phyloP scores from a whole-genome alignment of 805 yeast species.

The Starmerella bombicola region DNA sequence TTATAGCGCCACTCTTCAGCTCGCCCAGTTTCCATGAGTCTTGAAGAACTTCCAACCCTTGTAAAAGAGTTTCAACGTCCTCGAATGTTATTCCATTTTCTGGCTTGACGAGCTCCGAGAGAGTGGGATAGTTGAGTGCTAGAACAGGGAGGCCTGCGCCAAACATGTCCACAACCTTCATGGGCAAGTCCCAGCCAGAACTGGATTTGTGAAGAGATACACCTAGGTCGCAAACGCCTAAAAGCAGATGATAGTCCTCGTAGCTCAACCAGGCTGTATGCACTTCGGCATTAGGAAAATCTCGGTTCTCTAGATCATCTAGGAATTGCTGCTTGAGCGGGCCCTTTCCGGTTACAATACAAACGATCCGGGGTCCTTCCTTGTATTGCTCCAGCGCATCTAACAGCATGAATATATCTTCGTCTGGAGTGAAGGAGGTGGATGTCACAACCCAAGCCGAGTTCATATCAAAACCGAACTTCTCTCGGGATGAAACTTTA shows the following conservation, averaged over 20 bases:
- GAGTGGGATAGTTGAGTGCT: slow-evolving; percentile 62
- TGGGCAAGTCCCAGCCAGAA: slow-evolving; percentile 88
- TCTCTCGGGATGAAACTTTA: slow-evolving; percentile 29
- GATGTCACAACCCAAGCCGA: slow-evolving; percentile 69
- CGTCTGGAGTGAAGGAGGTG: slow-evolving; percentile 94
- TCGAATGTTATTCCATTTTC: slow-evolving; percentile 58
- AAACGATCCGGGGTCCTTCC: slow-evolving; percentile 36
- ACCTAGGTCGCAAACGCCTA: slow-evolving; percentile 74
- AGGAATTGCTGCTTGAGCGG: slow-evolving; percentile 54
- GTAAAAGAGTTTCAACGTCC: slow-evolving; percentile 35
- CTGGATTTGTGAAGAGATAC: slow-evolving; percentile 83
- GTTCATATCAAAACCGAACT: slow-evolving; percentile 35
- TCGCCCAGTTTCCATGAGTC: slow-evolving; percentile 27
- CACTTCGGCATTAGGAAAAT: slow-evolving; percentile 41
- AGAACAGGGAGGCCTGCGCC: slow-evolving; percentile 93
- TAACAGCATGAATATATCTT: slow-evolving; percentile 60
- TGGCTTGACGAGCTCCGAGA: slow-evolving; percentile 61
- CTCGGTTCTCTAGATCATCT: slow-evolving; percentile 34
- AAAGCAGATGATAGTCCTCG: slow-evolving; percentile 65
- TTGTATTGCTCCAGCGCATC: slow-evolving; percentile 42
- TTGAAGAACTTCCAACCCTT: slow-evolving; percentile 30
- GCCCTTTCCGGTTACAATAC: slow-evolving; percentile 95
- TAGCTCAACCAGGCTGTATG: slow-evolving; percentile 63
- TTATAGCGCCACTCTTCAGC: slow-evolving; percentile 55
- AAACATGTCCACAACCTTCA: slow-evolving; percentile 93